Conservation (phyloP, 352 stramenopile species). For the Blastocystis sp. region DNA sequence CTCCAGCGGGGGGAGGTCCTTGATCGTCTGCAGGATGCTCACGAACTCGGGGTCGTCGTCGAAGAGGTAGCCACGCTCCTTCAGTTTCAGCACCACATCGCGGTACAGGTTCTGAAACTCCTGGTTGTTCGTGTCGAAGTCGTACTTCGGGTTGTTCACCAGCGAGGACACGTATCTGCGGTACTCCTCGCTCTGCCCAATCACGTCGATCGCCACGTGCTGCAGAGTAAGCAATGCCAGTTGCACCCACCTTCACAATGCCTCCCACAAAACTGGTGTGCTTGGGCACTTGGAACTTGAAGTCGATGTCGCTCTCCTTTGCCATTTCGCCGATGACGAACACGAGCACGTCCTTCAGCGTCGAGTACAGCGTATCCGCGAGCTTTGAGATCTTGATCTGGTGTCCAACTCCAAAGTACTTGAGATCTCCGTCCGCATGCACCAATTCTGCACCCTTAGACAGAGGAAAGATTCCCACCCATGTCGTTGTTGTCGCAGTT, state of each 20-base stretch:
- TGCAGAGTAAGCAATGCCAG: background rate
- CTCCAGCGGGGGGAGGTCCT: constrained; percentile 5
- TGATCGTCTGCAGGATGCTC: background rate
- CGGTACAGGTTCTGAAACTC: constrained; percentile 35
- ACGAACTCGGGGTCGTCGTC: constrained; percentile 52
- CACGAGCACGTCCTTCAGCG: constrained; percentile 48
- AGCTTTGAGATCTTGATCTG: constrained; percentile 68
- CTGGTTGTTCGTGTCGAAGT: constrained; percentile 23
- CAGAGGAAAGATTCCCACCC: background rate
- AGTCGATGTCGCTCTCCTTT: constrained; percentile 55
- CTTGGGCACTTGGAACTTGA: constrained; percentile 64
- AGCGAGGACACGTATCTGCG: constrained; percentile 25
- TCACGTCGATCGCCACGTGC: constrained; percentile 51
- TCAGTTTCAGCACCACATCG: constrained; percentile 46
- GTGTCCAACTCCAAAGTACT: constrained; percentile 54
- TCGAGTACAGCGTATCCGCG: constrained; percentile 53
- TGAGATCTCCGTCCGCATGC: constrained; percentile 31
- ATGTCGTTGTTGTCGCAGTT: constrained; percentile 35
- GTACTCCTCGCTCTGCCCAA: background rate
- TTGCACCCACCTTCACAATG: constrained; percentile 25
- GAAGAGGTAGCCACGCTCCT: constrained; percentile 52
- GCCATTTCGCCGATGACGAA: constrained; percentile 65
- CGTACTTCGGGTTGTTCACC: constrained; percentile 28
- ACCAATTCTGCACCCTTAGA: constrained; percentile 20
- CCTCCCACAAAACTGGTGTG: constrained; percentile 62